Conservation (phyloP, 192 early-diverging fungal species). For the Obelidium mucronatum region DNA sequence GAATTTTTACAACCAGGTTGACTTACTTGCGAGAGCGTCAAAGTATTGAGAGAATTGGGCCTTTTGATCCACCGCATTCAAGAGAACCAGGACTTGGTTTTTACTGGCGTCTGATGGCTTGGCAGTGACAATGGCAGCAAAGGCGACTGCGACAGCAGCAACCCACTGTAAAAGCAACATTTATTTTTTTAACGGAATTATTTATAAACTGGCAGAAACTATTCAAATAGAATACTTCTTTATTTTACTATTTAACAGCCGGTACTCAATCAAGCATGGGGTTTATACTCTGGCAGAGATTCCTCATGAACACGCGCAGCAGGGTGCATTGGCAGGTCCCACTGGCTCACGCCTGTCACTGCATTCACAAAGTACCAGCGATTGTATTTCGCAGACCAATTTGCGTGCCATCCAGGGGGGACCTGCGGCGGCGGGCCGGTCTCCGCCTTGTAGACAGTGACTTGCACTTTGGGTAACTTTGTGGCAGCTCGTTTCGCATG, state of each 20-base stretch:
- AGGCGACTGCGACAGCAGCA: neutral
- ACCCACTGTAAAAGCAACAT: neutral
- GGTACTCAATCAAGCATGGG: neutral
- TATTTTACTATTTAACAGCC: no score
- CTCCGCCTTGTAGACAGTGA: neutral
- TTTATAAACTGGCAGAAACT: neutral
- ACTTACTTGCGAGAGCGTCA: conserved; percentile 39
- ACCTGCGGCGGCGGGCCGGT: neutral
- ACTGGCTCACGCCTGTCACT: neutral
- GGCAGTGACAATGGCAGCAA: neutral
- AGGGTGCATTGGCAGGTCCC: neutral
- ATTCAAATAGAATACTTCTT: no score
- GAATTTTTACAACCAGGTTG: no score
- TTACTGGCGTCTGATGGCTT: neutral
- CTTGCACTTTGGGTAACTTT: neutral
- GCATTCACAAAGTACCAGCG: conserved; percentile 6
- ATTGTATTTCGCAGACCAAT: neutral
- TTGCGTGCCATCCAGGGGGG: neutral
- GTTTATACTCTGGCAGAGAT: conserved; percentile 1
- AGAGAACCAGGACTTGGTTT: conserved; percentile 44
- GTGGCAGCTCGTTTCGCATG: no score
- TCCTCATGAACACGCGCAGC: neutral
- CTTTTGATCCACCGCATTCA: conserved; percentile 35
- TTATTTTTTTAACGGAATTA: neutral
- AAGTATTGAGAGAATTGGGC: conserved; percentile 37